Conservation (phyloP, 441 rosid genomes). For the Rhodomyrtus psidioides region DNA sequence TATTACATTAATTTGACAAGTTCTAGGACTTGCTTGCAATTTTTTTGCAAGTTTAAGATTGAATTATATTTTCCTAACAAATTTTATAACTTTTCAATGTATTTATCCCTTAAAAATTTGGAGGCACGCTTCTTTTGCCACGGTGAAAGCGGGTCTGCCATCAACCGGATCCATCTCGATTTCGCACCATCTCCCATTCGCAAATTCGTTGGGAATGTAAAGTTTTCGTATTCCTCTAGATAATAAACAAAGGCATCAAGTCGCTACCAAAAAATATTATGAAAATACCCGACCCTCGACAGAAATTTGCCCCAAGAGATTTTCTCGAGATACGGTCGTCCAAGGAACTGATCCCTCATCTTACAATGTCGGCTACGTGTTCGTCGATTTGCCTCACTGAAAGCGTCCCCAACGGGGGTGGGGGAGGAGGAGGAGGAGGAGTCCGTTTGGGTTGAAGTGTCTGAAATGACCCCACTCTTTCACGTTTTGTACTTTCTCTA, state of each 20-base stretch:
- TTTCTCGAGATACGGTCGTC: background rate
- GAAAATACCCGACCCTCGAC: background rate
- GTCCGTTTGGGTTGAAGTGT: background rate
- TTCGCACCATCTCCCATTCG: background rate
- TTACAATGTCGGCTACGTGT: background rate
- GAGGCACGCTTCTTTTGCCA: background rate
- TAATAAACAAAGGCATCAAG: background rate
- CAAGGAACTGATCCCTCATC: background rate
- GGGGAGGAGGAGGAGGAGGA: background rate
- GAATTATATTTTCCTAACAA: no score
- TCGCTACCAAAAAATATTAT: background rate
- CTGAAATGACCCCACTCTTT: background rate
- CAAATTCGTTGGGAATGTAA: background rate
- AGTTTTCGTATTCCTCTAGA: background rate
- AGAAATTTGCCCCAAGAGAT: background rate
- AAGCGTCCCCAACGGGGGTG: background rate
- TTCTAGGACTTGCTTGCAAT: no score
- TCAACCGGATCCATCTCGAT: background rate
- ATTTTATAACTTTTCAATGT: no score
- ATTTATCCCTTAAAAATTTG: background rate
- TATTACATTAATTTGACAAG: no score
- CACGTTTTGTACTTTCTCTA: background rate
- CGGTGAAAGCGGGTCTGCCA: background rate
- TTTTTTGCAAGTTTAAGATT: no score
- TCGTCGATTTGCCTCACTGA: background rate